Evolutionary conservation across 192 early-diverging fungal species (phyloP).

Genomic region (Chytriomyces sp.): DNA sequence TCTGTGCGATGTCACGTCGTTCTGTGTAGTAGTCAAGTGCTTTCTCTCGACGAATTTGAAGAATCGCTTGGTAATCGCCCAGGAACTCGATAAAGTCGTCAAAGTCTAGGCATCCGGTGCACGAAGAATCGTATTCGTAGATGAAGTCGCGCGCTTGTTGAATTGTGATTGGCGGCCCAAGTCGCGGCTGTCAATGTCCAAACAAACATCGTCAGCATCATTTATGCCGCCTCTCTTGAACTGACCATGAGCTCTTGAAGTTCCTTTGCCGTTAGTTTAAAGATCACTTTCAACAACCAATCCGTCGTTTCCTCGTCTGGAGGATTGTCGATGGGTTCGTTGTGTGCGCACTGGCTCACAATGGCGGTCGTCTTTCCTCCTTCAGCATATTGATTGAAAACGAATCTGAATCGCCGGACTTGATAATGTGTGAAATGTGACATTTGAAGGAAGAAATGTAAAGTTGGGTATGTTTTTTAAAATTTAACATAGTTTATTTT

Average conservation of each 20-base stretch:
- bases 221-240: not conserved
- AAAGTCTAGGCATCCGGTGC: slow-evolving; percentile 41
- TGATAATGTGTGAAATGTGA: slow-evolving; percentile 40
- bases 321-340: not conserved
- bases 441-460: slow-evolving; percentile 24
- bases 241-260: slow-evolving; percentile 30
- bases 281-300: slow-evolving; percentile 24
- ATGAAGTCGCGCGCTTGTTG: slow-evolving; percentile 36
- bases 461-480: not conserved
- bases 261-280: slow-evolving; percentile 29
- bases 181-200: slow-evolving; percentile 9
- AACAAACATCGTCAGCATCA: not conserved
- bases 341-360: not conserved
- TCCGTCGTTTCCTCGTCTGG: not conserved
- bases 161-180: slow-evolving; percentile 36
- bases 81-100: slow-evolving; percentile 53
- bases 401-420: slow-evolving; percentile 34
- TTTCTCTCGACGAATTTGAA: slow-evolving; percentile 19
- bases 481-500: not conserved
- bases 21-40: slow-evolving; percentile 5
- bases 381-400: slow-evolving; percentile 40
- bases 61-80: slow-evolving; percentile 38
- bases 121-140: slow-evolving; percentile 44
- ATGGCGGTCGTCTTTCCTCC: not conserved
- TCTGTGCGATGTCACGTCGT: slow-evolving; percentile 13